Percentiles rank a stretch among this genome's conserved stretches.
Evolutionary conservation across 495 filamentous ascomycete species (phyloP).

Genomic region (Lasiosphaeria miniovina): DNA sequence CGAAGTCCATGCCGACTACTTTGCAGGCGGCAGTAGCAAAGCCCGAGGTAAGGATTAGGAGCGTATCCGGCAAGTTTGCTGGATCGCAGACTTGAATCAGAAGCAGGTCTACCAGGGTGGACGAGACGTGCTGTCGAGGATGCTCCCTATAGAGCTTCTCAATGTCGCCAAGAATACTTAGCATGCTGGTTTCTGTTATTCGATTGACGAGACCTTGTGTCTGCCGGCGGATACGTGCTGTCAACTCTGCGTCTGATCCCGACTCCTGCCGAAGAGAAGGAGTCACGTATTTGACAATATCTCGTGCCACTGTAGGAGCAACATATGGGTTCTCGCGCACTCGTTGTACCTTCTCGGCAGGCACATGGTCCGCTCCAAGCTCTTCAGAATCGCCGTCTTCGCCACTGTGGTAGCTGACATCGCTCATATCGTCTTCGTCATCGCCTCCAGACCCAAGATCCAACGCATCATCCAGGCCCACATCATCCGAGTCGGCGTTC

Average conservation of each 20-base stretch:
- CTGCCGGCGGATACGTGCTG: slow-evolving; percentile 69
- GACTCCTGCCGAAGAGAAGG: slow-evolving; percentile 70
- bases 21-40: slow-evolving; percentile 89
- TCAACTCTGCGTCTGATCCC: slow-evolving; percentile 62
- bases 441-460: slow-evolving; percentile 8
- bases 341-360: slow-evolving; percentile 23
- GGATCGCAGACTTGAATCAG: slow-evolving; percentile 73
- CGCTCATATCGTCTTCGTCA: slow-evolving; percentile 13
- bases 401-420: no score
- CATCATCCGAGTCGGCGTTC: slow-evolving; percentile 34
- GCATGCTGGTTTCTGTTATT: slow-evolving; percentile 82
- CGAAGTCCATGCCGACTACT: slow-evolving; percentile 80
- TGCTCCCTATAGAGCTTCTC: slow-evolving; percentile 79
- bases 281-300: slow-evolving; percentile 70
- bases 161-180: slow-evolving; percentile 74
- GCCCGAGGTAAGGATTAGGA: slow-evolving; percentile 84
- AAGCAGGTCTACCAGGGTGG: slow-evolving; percentile 68
- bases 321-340: slow-evolving; percentile 53
- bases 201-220: slow-evolving; percentile 88
- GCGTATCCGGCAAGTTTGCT: slow-evolving; percentile 74
- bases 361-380: slow-evolving; percentile 10
- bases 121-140: slow-evolving; percentile 79
- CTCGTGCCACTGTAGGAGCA: slow-evolving; percentile 39
- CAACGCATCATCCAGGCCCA: slow-evolving; percentile 19
- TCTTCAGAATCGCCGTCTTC: slow-evolving; percentile 32